A percentile compares a stretch with the other conserved stretches of the same genome.
Conservation (phyloP, 805 yeast species). For the Saccharomycopsis microspora region DNA sequence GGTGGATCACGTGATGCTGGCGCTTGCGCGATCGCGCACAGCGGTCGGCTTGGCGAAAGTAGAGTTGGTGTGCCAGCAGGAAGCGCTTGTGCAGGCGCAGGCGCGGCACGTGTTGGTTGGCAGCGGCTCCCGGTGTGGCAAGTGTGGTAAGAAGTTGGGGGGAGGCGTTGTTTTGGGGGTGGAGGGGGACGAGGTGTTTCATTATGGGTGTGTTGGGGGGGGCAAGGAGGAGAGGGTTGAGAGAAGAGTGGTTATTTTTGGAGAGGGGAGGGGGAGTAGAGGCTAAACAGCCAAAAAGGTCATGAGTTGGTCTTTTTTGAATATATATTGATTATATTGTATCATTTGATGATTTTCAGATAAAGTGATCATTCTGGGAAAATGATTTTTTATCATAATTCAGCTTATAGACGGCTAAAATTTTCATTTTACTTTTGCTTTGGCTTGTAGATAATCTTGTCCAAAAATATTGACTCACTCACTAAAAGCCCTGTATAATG, state of each 20-base stretch:
- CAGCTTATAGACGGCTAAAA: too few species aligned
- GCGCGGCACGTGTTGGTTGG: slow-evolving; percentile 20
- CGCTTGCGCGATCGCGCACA: not conserved
- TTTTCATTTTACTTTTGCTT: too few species aligned
- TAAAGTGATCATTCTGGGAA: too few species aligned
- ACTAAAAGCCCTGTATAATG: too few species aligned
- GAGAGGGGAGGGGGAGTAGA: not conserved
- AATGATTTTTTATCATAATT: too few species aligned
- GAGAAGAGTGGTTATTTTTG: not conserved
- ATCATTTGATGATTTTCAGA: too few species aligned
- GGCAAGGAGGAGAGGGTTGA: not conserved
- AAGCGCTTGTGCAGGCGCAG: slow-evolving; percentile 23
- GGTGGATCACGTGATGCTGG: not conserved
- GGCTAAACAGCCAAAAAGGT: too few species aligned
- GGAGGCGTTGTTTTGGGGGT: slow-evolving; percentile 26
- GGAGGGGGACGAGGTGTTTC: slow-evolving; percentile 24
- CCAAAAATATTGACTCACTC: too few species aligned
- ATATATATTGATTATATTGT: too few species aligned
- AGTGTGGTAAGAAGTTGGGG: slow-evolving; percentile 28
- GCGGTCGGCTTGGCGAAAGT: slow-evolving; percentile 23
- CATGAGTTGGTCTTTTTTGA: too few species aligned
- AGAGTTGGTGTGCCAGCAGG: slow-evolving; percentile 25
- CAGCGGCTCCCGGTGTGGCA: slow-evolving; percentile 24
- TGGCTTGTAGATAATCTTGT: too few species aligned
- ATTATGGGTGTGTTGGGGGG: slow-evolving; percentile 26